Base-by-base conservation (phyloP, 2,329 filamentous ascomycete species). In the Penicillium sp. region DNA sequence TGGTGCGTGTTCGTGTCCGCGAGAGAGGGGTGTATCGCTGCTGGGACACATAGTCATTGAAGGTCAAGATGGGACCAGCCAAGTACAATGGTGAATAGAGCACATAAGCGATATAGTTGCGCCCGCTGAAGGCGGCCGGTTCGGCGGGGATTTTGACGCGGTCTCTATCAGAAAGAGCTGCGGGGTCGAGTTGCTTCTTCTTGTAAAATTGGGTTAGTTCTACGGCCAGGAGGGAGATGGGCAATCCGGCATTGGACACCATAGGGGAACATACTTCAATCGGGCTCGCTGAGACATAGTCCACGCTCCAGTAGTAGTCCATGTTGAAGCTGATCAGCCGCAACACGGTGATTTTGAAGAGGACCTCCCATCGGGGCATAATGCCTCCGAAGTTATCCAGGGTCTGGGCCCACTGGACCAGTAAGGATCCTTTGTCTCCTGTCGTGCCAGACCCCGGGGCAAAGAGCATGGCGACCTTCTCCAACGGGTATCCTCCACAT, bases 141-240 rank as follows among this genome's bases (percentile, higher is more conserved):
- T 86, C 83, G 4, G 93, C 91, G 0, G 95, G 87, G 42, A 89
- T 89, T 54, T 84, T 81, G 57, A 98, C 84, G 19, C 95, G 90
- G 68, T 99, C 93, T 65, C 89, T 84, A 74, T 99, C 95, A 5
- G 93, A 95, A 37, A 98, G 84, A 67, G 89, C 86, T 54, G 91
- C 82, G 44, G 90, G 90, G 82, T 98, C 92, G 62, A 96, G 84
- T 81, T 96, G 91, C 90, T 98, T 98, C 93, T 98, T 98, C 93
- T 98, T 95, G 71, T 66, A 57, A 43, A 61, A 66, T 64, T 74
- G 58, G 73, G 74, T 61, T 26, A 60, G 50, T 54, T 49, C 37
- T 24, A 45, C 19, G n/a, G 46, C 26, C 33, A 39, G 27, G 22
- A 22, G 27, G 37, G 26, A 43, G 22, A 48, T 50, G 37, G 39